These are phyloP conservation scores for Amanita subjunquillea DNA, from an alignment of 768 basidiomycete genomes.

Conservation along the genomic window DNA sequence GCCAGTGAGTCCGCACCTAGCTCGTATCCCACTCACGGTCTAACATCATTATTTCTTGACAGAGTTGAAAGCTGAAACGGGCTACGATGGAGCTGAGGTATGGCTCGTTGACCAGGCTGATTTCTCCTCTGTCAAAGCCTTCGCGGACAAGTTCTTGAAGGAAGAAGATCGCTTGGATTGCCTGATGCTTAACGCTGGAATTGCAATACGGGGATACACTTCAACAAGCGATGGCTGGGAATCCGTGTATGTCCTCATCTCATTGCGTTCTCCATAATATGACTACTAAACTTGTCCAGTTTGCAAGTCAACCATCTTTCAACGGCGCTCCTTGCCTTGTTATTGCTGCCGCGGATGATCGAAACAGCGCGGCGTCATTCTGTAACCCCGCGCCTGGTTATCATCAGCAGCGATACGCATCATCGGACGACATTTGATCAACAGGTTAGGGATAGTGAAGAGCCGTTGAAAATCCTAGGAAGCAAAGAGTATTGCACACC, in stretches of 20 bases:
- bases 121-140: conserved; percentile 26
- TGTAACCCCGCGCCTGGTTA: conserved; percentile 25
- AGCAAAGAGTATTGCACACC: conserved; percentile 19
- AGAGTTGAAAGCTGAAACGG: conserved; percentile 13
- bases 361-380: conserved; percentile 22
- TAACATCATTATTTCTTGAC: too few species aligned
- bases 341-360: conserved; percentile 31
- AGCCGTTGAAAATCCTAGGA: conserved; percentile 21
- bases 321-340: conserved; percentile 26
- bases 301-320: conserved; percentile 38
- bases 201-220: conserved; percentile 10
- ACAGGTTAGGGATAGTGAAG: conserved; percentile 13
- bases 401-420: conserved; percentile 34
- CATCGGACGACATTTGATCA: conserved; percentile 17
- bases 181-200: conserved; percentile 33
- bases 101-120: conserved; percentile 27
- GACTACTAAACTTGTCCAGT: conserved; percentile 14
- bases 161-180: conserved; percentile 27
- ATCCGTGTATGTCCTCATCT: conserved; percentile 18
- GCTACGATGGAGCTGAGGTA: conserved; percentile 22
- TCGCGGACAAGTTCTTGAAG: conserved; percentile 23
- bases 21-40: too few species aligned
- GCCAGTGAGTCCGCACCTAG: conserved; percentile 16
- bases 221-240: conserved; percentile 37
- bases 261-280: background rate